A percentile compares a stretch with the other conserved stretches of the same genome.
phyloP scores from a whole-genome alignment of 108 stramenopile species.

The Nitzschia sp. region DNA sequence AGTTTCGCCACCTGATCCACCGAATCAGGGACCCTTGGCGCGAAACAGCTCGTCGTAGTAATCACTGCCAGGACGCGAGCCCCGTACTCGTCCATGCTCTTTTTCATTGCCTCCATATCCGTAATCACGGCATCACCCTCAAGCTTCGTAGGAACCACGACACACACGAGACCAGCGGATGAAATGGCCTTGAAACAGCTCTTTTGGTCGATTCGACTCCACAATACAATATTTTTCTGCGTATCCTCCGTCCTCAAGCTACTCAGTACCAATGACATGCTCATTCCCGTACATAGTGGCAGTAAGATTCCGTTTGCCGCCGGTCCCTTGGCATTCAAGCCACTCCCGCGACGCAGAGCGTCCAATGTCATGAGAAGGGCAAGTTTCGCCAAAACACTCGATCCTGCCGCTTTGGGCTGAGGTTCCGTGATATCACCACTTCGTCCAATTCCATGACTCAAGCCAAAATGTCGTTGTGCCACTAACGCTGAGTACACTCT shows the following conservation, averaged over 20 bases:
- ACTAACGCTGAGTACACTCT: conserved; percentile 93
- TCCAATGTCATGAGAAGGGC: conserved; percentile 80
- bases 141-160: conserved; percentile 82
- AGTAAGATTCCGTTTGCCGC: conserved; percentile 81
- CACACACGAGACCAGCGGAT: conserved; percentile 86
- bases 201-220: conserved; percentile 99
- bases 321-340: conserved; percentile 65
- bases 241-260: conserved; percentile 51
- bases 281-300: conserved; percentile 96
- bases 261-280: conserved; percentile 75
- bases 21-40: conserved; percentile 94
- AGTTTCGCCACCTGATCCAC: conserved; percentile 89
- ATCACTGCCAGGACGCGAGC: conserved; percentile 83
- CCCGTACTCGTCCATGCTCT: conserved; percentile 47
- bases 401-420: conserved; percentile 99
- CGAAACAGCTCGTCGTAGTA: conserved; percentile 98
- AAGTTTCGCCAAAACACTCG: conserved; percentile 87
- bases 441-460: conserved; percentile 97
- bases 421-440: conserved; percentile 96
- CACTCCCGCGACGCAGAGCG: conserved; percentile 87
- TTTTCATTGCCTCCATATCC: conserved; percentile 82
- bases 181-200: conserved; percentile 96
- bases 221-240: conserved; percentile 72
- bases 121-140: conserved; percentile 88
- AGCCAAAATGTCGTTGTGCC: conserved; percentile 82